Evolutionary conservation across 2,329 filamentous ascomycete species (phyloP), one percentile per base, ranked within the genome.

Genomic region (Venturia asperata): DNA sequence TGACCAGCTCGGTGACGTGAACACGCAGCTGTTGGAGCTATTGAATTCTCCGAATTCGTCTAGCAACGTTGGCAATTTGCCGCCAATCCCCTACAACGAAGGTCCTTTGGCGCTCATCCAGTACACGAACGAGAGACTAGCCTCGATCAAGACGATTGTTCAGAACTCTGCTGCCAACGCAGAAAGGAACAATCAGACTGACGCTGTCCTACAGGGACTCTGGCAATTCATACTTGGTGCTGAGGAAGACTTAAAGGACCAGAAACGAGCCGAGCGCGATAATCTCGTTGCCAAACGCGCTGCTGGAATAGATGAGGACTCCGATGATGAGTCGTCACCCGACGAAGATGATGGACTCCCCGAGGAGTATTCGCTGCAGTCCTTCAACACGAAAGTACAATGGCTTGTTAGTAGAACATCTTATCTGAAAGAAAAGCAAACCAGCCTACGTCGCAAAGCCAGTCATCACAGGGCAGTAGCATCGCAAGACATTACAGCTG

Each of bases 401-500:
- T 89, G 86, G 77, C 79, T 97, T 5, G 91, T 92, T 72, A 81
- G 82, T 49, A 89, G 91, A 66, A 85, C 91, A n/a, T 88, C 87
- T 21, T 85, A 85, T 24, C 80, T 97, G 43, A 87, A 90, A 67
- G 90, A 96, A 70, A 92, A 97, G 73, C 95, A 96, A 74, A 85
- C 86, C 61, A 92, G 96, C 27, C 82, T 97, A 10, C 89, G 93
- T 71, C 86, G 92, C 55, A 92, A 97, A 74, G 93, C 97, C 71
- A 93, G 96, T 77, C 92, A 97, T 74, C 93, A 97, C 77, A 89
- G 92, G 66, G 91, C 96, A 72, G 83, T 97, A 66, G 92, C 83
- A 78, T 92, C 92, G 72, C 92, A 91, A 0, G 55, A 42, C 55
- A 34, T 52, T 19, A 30, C 41, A 39, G 34, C 37, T 21, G 27